A percentile compares a stretch with the other conserved stretches of the same genome.
phyloP scores from a whole-genome alignment of 2,329 filamentous ascomycete species.

The Acephala macrosclerotiorum region DNA sequence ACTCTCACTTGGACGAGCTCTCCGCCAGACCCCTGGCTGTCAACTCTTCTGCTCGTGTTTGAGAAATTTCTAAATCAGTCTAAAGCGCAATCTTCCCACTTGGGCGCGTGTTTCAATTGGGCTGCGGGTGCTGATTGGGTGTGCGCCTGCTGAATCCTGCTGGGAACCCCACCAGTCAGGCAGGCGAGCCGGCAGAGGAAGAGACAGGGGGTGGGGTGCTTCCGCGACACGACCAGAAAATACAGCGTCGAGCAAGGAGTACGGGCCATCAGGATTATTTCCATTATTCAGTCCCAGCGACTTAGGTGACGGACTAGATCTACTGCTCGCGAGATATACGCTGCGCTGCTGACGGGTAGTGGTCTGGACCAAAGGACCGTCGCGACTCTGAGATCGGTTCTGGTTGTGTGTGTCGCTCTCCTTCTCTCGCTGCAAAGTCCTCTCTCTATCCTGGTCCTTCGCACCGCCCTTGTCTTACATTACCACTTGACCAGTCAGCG shows the following conservation, averaged over 20 bases:
- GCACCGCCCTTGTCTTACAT: background rate
- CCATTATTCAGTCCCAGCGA: background rate
- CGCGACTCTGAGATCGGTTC: background rate
- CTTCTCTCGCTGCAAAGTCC: background rate
- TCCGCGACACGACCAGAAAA: background rate
- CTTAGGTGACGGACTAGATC: background rate
- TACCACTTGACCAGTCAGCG: background rate
- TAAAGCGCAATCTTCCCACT: constrained; percentile 9
- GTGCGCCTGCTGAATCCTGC: background rate
- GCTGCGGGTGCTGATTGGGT: constrained; percentile 20
- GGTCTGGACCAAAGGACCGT: background rate
- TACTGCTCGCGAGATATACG: background rate
- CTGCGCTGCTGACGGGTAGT: background rate
- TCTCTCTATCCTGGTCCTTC: background rate
- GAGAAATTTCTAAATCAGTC: constrained; percentile 30
- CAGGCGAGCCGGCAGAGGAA: background rate
- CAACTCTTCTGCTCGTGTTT: constrained; percentile 33
- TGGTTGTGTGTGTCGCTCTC: background rate
- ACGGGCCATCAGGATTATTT: background rate
- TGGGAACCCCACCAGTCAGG: background rate
- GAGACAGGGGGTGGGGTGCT: background rate
- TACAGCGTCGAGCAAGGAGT: background rate
- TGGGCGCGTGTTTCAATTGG: constrained; percentile 35
- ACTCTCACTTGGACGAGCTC: background rate
- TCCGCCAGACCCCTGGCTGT: constrained; percentile 7